Evolutionary conservation across 805 yeast genomes (phyloP), one percentile per base, ranked within the genome.

Genomic region (Schwanniomyces occidentalis): DNA sequence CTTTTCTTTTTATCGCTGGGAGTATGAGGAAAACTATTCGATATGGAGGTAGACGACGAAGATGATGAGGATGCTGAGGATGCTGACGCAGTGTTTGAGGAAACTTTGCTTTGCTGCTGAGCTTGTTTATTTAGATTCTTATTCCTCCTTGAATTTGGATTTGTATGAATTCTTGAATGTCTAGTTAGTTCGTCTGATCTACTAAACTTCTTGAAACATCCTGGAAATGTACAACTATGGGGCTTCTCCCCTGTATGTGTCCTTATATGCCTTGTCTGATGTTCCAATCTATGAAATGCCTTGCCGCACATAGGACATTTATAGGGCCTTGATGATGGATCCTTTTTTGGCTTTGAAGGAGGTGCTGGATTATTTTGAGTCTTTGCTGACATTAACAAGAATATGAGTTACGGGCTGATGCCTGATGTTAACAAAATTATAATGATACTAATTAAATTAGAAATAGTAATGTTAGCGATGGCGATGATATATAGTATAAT

Each of bases 241-340:
- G 91, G 91, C 53, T 80, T 82, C 51, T 84, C 90, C 16, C 91
- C 91, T 0, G 91, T 83, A 51, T 83, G 91, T 8, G 89, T 83
- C 50, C 90, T 65, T 39, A 83, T 80, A 49, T 83, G 91, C 49
- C 91, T 71, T 6, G 89, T 82, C 52, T 82, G 88, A 57, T 83
- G 91, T 50, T 83, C 91, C 27, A 83, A 56, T 38, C 91, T 66
- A 52, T 82, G 87, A 53, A 83, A 83, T 0, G 86, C 87, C 56
- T 83, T 79, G 24, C 76, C 76, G 54, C 91, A 83, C 52, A 81
- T 69, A 4, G 88, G 82, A 52, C 91, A 83, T 42, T 80, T 78
- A 58, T 80, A 83, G 1, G 90, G 90, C 40, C 80, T 56, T 7
- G 58, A 45, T 9, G 48, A 34, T 9, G 58, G 56, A 31, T 57